These are phyloP conservation scores for Magnaporthiopsis incrustans DNA, from an alignment of 2,329 filamentous ascomycete species.

Conservation along the genomic window DNA sequence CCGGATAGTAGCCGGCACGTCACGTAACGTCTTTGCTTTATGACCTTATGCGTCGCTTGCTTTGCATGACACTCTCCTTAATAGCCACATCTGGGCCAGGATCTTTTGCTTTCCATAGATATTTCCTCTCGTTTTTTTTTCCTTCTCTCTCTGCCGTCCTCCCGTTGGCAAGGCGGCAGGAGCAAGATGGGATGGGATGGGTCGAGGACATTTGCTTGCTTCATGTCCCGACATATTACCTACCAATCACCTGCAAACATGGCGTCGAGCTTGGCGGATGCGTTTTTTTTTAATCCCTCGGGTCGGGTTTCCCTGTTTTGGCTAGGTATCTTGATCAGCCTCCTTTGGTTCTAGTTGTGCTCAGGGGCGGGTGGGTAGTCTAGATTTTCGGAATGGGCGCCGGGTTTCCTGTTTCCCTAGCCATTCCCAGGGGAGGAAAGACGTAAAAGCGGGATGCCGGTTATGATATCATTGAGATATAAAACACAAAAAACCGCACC, in stretches of 20 bases:
- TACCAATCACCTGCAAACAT: too few relatives aligned
- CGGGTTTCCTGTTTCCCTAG: neutral
- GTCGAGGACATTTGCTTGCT: too few relatives aligned
- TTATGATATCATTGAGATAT: neutral
- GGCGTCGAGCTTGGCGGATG: too few relatives aligned
- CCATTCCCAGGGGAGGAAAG: neutral
- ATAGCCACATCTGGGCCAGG: neutral
- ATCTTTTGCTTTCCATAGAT: too few relatives aligned
- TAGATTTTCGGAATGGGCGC: neutral
- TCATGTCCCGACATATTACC: too few relatives aligned
- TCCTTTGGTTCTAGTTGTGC: neutral
- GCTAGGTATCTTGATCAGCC: too few relatives aligned
- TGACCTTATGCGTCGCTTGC: neutral
- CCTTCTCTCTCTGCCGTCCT: too few relatives aligned
- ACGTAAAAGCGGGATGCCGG: neutral
- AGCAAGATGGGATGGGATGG: too few relatives aligned
- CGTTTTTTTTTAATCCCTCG: too few relatives aligned
- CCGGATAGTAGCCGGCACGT: neutral
- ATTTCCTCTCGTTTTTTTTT: too few relatives aligned
- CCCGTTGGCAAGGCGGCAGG: too few relatives aligned
- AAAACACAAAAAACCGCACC: neutral
- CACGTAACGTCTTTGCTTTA: neutral
- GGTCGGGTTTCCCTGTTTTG: too few relatives aligned
- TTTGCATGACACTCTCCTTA: neutral
- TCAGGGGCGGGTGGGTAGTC: neutral